Base-by-base conservation (phyloP, 257 asterid species). In the Echium plantagineum region DNA sequence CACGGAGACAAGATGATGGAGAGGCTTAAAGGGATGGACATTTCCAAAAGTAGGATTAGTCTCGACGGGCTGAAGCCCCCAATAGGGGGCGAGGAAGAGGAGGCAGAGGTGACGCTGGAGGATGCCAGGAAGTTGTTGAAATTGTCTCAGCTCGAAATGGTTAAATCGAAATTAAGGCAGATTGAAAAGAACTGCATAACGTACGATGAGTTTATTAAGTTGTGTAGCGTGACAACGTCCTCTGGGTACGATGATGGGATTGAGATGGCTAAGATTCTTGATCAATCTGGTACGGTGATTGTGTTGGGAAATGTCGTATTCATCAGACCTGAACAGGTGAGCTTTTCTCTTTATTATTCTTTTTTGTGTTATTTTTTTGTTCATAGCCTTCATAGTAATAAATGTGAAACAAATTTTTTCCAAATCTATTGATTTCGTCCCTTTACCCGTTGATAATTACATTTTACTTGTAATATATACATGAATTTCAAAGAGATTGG, bases 241-340 rank as follows among this genome's bases (percentile, higher is more conserved):
- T 68, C 82, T 65, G 74, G 66, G 24, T 49, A 48, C 0, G 90
- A 86, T 66, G 80, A 78, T 55, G 80, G 82, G 35, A 49, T 69
- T 54, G 84, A 82, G 68, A 66, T 84, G 16, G 97, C 94, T 0
- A 76, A 78, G 61, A 65, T 77, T 77, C 88, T 89, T 0, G 97
- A 89, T 66, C 78, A 81, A 73, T 89, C 96, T 0, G 97, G 94
- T 56, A 73, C 69, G 19, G 94, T 89, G 15, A 71, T 86, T 64
- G 88, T 89, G 19, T 68, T 89, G n/a, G 97, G 97, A 21, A 80
- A 84, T 58, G 63, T 60, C 55, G 94, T 86, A 15, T 80, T 79
- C 65, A 85, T 89, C 80, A 69, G 74, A 66, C 95, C 95, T 16
- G 81, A 83, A 32, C 80, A 84, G 96, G 97, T 76, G 90, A 28